A percentile compares a stretch with the other conserved stretches of the same genome.
phyloP scores from a whole-genome alignment of 441 rosid genomes.

The Jatropha multifida region DNA sequence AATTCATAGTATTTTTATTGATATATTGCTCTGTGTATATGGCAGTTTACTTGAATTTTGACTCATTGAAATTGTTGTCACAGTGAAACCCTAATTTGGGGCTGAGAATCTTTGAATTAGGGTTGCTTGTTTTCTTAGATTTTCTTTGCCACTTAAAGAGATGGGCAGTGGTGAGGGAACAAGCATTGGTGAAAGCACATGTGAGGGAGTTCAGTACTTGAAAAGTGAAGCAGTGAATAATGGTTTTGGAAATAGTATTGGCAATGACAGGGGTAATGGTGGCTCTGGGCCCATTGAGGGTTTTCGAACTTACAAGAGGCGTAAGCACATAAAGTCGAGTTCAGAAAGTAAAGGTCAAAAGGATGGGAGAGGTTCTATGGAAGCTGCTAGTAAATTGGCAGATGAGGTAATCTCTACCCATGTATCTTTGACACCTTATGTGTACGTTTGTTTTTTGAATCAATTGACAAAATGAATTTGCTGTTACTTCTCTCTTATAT shows the following conservation, averaged over 20 bases:
- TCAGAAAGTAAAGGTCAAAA: constrained; percentile 38
- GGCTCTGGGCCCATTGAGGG: constrained; percentile 39
- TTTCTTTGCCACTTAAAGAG: constrained; percentile 3
- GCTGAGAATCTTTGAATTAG: constrained; percentile 24
- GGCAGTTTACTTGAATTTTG: constrained; percentile 11
- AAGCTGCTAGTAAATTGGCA: constrained; percentile 36
- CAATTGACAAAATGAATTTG: constrained; percentile 11
- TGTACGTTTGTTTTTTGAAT: not conserved
- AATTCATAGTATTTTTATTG: constrained; percentile 7
- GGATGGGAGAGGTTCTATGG: constrained; percentile 36
- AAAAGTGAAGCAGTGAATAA: constrained; percentile 34
- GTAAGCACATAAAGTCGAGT: constrained; percentile 44
- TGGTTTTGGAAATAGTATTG: constrained; percentile 37
- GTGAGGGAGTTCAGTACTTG: constrained; percentile 29
- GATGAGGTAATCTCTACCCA: constrained; percentile 44
- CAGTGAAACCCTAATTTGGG: constrained; percentile 39
- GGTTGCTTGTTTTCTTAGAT: constrained; percentile 15
- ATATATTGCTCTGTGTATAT: constrained; percentile 14
- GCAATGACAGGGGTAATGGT: constrained; percentile 37
- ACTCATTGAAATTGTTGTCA: constrained; percentile 14
- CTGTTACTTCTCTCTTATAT: not conserved
- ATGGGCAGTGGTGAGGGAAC: constrained; percentile 51
- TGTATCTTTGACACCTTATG: not conserved
- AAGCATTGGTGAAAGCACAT: constrained; percentile 36
- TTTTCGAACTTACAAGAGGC: constrained; percentile 71